These are phyloP conservation scores for Colletotrichum viniferum DNA, from an alignment of 2,329 filamentous ascomycete species.

Conservation along the genomic window DNA sequence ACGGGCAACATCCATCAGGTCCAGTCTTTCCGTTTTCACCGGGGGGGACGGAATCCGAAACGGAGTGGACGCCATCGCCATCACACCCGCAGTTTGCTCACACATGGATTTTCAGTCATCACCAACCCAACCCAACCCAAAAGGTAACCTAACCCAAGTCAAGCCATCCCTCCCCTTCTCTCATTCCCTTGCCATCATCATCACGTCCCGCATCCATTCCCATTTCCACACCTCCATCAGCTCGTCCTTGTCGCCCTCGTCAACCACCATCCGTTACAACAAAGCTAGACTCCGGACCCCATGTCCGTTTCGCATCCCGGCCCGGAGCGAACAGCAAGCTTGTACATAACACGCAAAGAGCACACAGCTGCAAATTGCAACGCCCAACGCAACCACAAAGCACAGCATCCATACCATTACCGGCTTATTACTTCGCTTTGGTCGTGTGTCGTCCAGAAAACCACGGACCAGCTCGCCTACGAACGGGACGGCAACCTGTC, in stretches of 20 bases:
- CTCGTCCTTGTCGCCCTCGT: not conserved
- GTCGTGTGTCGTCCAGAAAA: not conserved
- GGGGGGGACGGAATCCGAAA: not conserved
- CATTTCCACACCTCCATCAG: not conserved
- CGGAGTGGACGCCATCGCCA: not conserved
- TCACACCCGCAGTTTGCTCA: not conserved
- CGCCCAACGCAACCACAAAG: not conserved
- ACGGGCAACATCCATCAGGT: not conserved
- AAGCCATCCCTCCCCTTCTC: not conserved
- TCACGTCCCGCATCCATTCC: not conserved
- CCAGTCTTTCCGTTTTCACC: not conserved
- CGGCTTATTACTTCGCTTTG: not conserved
- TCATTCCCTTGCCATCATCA: not conserved
- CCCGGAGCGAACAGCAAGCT: not conserved
- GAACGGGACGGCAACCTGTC: not conserved
- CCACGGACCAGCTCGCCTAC: not conserved
- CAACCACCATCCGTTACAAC: not conserved
- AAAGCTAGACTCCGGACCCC: not conserved
- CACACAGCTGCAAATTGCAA: not conserved
- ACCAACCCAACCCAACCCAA: not conserved
- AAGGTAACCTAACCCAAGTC: not conserved
- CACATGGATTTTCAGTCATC: not conserved
- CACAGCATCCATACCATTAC: not conserved
- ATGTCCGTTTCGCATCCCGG: constrained; percentile 7
- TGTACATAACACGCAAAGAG: not conserved